These are phyloP conservation scores for Flaveria trinervia DNA, from an alignment of 129 eudicot species.

Conservation along the genomic window DNA sequence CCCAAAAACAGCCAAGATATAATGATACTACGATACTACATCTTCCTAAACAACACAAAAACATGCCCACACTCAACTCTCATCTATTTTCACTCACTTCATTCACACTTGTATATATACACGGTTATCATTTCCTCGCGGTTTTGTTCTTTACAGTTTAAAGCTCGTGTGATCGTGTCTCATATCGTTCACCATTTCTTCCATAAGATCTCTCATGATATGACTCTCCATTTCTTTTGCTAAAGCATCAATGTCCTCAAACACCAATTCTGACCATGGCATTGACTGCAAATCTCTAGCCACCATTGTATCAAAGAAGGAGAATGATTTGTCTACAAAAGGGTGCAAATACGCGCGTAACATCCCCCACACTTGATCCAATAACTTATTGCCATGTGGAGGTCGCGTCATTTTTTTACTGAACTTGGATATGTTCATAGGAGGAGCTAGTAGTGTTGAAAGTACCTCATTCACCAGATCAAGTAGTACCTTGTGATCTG, in stretches of 20 bases:
- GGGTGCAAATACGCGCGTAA: constrained; percentile 52
- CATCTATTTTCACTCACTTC: constrained; percentile 37
- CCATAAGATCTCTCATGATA: constrained; percentile 59
- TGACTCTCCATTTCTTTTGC: constrained; percentile 65
- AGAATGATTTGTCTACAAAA: constrained; percentile 39
- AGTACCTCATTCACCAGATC: constrained; percentile 84
- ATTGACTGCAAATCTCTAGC: constrained; percentile 56
- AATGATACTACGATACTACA: constrained; percentile 26
- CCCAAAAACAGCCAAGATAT: constrained; percentile 32
- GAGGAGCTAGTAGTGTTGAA: constrained; percentile 60
- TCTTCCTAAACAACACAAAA: constrained; percentile 33
- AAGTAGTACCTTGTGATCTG: constrained; percentile 63
- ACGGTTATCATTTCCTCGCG: constrained; percentile 1
- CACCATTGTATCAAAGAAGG: constrained; percentile 69
- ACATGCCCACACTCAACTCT: constrained; percentile 34
- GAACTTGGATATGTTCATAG: constrained; percentile 47
- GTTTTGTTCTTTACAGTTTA: constrained; percentile 28
- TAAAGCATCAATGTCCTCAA: constrained; percentile 58
- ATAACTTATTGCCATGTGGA: constrained; percentile 58
- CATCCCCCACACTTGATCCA: constrained; percentile 66
- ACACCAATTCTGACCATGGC: constrained; percentile 65
- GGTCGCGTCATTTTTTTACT: constrained; percentile 41
- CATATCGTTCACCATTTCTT: constrained; percentile 68
- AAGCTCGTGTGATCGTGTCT: constrained; percentile 2
- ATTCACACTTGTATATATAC: constrained; percentile 46